phyloP scores from a whole-genome alignment of 2,329 filamentous ascomycete species.

The Trichoderma semiorbis region DNA sequence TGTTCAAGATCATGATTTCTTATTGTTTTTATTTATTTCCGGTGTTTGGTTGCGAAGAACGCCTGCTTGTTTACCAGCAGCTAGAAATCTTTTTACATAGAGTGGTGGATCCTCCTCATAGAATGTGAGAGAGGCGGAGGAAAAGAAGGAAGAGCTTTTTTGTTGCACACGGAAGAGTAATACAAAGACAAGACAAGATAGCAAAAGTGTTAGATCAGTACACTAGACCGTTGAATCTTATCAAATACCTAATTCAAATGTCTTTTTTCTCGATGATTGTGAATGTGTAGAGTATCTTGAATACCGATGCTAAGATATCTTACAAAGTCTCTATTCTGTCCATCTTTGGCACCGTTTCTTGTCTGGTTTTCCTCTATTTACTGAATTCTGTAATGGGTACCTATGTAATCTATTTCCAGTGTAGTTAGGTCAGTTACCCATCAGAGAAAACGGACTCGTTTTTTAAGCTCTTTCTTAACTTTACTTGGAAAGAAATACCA shows the following conservation, averaged over 20 bases:
- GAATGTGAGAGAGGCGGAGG: constrained; percentile 5
- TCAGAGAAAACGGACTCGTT: background rate
- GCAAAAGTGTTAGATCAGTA: background rate
- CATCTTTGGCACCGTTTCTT: background rate
- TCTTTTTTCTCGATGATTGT: background rate
- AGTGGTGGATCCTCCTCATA: constrained; percentile 9
- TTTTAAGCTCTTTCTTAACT: background rate
- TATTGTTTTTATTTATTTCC: background rate
- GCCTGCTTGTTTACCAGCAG: background rate
- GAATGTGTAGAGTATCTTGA: background rate
- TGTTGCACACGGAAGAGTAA: background rate
- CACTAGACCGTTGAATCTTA: constrained; percentile 5
- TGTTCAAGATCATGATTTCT: constrained; percentile 1
- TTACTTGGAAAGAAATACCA: background rate
- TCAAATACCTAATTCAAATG: background rate
- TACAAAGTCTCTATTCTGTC: background rate
- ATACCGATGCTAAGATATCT: background rate
- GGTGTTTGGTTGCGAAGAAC: background rate
- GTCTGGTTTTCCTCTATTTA: background rate
- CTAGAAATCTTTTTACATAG: constrained; percentile 7
- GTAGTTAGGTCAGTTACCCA: background rate
- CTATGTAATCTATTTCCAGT: background rate
- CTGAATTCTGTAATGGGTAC: background rate
- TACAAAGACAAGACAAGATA: background rate
- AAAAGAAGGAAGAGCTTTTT: background rate